Evolutionary conservation across 352 stramenopile species (phyloP), one percentile per base, ranked within the genome.

Genomic region (Phytopythium cucurbitacearum): DNA sequence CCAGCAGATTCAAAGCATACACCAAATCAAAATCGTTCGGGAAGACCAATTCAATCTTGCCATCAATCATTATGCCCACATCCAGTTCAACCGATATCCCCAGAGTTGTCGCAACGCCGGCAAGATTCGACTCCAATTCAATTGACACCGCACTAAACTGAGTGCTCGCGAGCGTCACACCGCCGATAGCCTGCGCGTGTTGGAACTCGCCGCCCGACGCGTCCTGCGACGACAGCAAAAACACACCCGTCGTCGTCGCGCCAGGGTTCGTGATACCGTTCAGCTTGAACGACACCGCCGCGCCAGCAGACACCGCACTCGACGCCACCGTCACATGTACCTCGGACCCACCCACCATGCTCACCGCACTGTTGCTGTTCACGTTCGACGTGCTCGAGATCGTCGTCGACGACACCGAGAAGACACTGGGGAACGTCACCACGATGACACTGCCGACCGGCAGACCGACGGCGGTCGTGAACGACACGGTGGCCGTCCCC

Each of bases 191-290:
- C 4, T 32, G 34, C 15, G 46, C 48, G 11, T 56, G 47, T 43
- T 80, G 52, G 32, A 76, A 81, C 33, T 61, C 48, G 15, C 47
- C 44, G 2, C 39, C 47, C 1, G 53, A 58, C 47, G 57, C 69
- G 51, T 85, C 72, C 39, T 53, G 60, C 40, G 69, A 79, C 40
- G 37, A 48, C 44, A 87, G 4, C 3, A 46, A 32, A 51, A 85
- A 87, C 12, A 55, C 56, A 11, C 50, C 61, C n/a, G 72, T 77
- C 40, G 55, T 62, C 39, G 62, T 68, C 45, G 61, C 70, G 9
- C 74, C 76, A 52, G 71, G 67, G 53, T 87, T 87, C 56, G 67
- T 81, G 16, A 85, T 58, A 10, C 62, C 67, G 36, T 75, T 43
- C 55, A 87, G 40, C 41, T 65, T 59, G 57, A 87, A 80, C 36